These are phyloP conservation scores for Xylariaceae sp. DNA, from an alignment of 2,329 filamentous ascomycete species.

Conservation along the genomic window DNA sequence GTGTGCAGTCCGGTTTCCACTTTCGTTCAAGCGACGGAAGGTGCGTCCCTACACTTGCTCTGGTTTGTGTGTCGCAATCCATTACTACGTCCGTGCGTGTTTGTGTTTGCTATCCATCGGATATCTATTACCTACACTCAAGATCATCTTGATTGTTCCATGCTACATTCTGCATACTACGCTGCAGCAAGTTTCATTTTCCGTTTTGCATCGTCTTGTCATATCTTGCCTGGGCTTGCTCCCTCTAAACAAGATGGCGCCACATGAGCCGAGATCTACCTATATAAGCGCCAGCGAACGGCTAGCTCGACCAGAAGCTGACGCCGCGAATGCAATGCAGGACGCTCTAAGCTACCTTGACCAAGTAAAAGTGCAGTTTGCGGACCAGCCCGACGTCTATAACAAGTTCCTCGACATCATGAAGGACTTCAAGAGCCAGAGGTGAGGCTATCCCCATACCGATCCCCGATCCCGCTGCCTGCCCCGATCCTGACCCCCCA, in stretches of 20 bases:
- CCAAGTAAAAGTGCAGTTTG: constrained; percentile 97
- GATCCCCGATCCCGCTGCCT: no score
- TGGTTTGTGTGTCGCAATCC: background rate
- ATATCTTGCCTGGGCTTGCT: background rate
- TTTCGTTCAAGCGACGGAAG: background rate
- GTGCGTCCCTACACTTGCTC: background rate
- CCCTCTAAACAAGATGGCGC: background rate
- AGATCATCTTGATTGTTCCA: no score
- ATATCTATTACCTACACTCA: no score
- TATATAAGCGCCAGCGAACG: background rate
- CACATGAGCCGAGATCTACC: background rate
- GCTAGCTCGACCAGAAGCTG: constrained; percentile 18
- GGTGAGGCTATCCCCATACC: constrained; percentile 49
- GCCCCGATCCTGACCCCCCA: no score
- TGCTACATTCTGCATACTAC: no score
- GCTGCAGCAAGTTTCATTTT: no score
- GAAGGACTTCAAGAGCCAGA: constrained; percentile 99
- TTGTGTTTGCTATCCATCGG: no score
- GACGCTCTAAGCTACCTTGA: constrained; percentile 90
- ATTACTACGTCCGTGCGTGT: no score
- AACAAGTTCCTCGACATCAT: constrained; percentile 97
- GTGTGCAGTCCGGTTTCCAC: background rate
- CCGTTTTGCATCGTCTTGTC: no score
- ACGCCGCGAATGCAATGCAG: constrained; percentile 32
- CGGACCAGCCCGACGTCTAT: constrained; percentile 94